Base-by-base conservation (phyloP, 1,284 basidiomycete species). In the Moesziomyces sp. region DNA sequence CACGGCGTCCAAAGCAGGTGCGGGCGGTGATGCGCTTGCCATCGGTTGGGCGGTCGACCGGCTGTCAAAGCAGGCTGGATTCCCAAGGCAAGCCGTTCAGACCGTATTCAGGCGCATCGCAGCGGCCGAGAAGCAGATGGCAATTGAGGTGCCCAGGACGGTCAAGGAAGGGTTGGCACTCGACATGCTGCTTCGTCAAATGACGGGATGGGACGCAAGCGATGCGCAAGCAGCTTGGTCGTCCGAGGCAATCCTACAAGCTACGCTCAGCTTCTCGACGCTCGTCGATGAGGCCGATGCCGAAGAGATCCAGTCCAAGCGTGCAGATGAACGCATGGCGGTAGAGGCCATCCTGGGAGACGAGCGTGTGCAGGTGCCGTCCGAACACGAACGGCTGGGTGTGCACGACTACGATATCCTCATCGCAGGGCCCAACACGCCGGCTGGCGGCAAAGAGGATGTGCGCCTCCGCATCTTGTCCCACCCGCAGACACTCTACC, bases 31-130 rank as follows among this genome's bases (percentile, higher is more conserved):
- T 14, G 66, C 56, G 4, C 84, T 97, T 19, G 91, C 90, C 68
- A 88, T 86, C 57, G 88, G 91, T 16, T 97, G 95, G 95, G 85
- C 91, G 2, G 89, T 91, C 67, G 93, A 97, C 56, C 90, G 90
- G 78, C 89, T 93, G 3, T 87, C 91, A 58, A 93, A 93, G 80
- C 89, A 92, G 79, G 92, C 91, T 45, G 94, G 94, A 3, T 94
- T 91, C 86, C 94, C 94, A 8, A 85, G 88, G 1, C 89, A 91
- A 62, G 86, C 88, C 10, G 92, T 94, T 16, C 89, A 89, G 76
- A 86, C 87, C 28, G 88, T 86, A 56, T 86, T 89, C 33, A 66
- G 64, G 21, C 45, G 60, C 30, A 65, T 66, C 38, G 52, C 52
- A 10, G 54, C 42, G 5, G 52, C 53, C 0, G 58, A 66, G 35